Percentiles rank a stretch among this genome's conserved stretches.
phyloP scores from a whole-genome alignment of 176 grass and related monocot species.

The Avena insularis region DNA sequence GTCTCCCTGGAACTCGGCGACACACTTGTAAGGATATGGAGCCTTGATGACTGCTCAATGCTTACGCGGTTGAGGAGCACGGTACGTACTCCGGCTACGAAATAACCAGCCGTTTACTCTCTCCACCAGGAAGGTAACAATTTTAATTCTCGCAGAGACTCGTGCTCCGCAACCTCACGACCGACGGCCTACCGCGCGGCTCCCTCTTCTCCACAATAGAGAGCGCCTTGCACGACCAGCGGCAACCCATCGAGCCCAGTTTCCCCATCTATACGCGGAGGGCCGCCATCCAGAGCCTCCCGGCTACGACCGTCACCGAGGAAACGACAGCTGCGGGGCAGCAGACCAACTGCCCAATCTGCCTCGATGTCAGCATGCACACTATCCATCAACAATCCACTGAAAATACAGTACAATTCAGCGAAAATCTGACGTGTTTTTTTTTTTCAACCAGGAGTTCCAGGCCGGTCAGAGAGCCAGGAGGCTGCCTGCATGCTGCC shows the following conservation, averaged over 20 bases:
- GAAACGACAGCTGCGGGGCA: not conserved
- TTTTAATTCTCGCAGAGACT: too few relatives aligned
- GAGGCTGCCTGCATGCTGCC: not conserved
- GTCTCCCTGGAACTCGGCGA: slow-evolving; percentile 54
- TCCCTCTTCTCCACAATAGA: slow-evolving; percentile 58
- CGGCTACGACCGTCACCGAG: slow-evolving; percentile 38
- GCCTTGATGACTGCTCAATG: slow-evolving; percentile 2
- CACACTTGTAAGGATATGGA: slow-evolving; percentile 37
- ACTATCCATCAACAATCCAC: not conserved
- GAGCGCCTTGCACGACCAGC: not conserved
- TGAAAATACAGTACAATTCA: too few relatives aligned
- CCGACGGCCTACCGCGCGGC: slow-evolving; percentile 29
- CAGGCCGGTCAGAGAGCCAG: not conserved
- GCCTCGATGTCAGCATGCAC: slow-evolving; percentile 32
- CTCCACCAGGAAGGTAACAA: too few relatives aligned
- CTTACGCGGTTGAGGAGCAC: slow-evolving; percentile 40
- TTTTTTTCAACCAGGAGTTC: not conserved
- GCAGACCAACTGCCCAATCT: slow-evolving; percentile 56
- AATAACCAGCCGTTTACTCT: too few relatives aligned
- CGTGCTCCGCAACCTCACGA: slow-evolving; percentile 62
- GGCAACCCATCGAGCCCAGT: slow-evolving; percentile 32
- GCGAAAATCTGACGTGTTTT: too few relatives aligned
- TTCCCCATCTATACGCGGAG: slow-evolving; percentile 1
- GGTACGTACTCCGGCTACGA: not conserved
- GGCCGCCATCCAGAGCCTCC: slow-evolving; percentile 57